A percentile compares a stretch with the other conserved stretches of the same genome.
phyloP scores from a whole-genome alignment of 2,329 filamentous ascomycete genomes.

The Penicillium sp. region DNA sequence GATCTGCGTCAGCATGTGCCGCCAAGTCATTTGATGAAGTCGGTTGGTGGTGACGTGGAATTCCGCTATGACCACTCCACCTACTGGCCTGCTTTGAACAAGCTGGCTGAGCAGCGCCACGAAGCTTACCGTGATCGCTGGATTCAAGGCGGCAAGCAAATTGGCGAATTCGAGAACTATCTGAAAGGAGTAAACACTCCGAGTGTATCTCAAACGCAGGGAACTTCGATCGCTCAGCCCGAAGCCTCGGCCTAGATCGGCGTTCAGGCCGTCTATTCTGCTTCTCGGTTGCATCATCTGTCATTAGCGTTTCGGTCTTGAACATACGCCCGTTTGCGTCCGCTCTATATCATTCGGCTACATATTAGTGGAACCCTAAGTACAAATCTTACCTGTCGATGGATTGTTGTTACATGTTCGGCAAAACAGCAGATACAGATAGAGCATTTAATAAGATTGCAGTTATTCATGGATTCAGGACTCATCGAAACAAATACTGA shows the following conservation, averaged over 20 bases:
- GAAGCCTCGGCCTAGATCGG: neutral
- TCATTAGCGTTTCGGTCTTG: neutral
- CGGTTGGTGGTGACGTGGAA: constrained; percentile 70
- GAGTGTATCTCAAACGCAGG: constrained; percentile 30
- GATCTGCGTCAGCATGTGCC: constrained; percentile 79
- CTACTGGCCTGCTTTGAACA: constrained; percentile 84
- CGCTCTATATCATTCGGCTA: constrained; percentile 1
- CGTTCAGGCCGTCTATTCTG: neutral
- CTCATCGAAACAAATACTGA: too few relatives aligned
- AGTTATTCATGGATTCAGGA: too few relatives aligned
- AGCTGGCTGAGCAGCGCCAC: constrained; percentile 61
- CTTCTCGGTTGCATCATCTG: constrained; percentile 2
- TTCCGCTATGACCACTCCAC: constrained; percentile 84
- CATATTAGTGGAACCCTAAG: too few relatives aligned
- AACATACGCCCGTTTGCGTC: too few relatives aligned
- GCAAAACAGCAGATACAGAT: too few relatives aligned
- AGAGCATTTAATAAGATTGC: too few relatives aligned
- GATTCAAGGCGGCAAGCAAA: constrained; percentile 68
- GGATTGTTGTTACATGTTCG: too few relatives aligned
- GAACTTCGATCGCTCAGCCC: constrained; percentile 5
- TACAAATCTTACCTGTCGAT: too few relatives aligned
- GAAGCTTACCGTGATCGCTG: constrained; percentile 63
- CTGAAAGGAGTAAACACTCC: constrained; percentile 61
- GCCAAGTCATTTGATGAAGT: constrained; percentile 71
- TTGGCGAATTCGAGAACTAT: constrained; percentile 84